Evolutionary conservation across 805 yeast species (phyloP), one percentile per base, ranked within the genome.

Genomic region (Saccharomycopsis lassenensis): DNA sequence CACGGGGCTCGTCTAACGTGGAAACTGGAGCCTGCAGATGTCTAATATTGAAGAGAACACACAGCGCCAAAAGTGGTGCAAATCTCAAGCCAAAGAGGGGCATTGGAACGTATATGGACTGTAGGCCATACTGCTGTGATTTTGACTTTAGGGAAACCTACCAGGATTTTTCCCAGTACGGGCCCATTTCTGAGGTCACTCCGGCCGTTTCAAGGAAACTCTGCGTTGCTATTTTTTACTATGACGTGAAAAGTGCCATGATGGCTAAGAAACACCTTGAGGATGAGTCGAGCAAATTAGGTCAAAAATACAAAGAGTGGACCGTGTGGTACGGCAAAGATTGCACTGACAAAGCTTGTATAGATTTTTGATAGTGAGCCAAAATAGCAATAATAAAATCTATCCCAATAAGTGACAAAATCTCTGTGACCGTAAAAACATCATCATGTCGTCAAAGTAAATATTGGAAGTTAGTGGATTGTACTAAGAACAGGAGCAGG

Each of bases 121-220:
- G 31, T 16, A 25, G 35, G 14, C 39, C 39, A 11, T 31, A 36
- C 19, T 36, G 39, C 24, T 61, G 67, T 0, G 64, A 60, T 3
- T 60, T 80, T 33, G 34, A 33, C 7, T 15, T 38, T 16, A n/a
- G 15, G 7, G 20, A 37, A 37, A 23, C 33, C 15, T 24, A 52
- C 25, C 38, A 49, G 19, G 84, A 78, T 47, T 76, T 82, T 46
- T 52, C 51, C 4, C 48, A 46, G 15, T 77, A 64, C 55, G 93
- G 91, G 0, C 61, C 62, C 2, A 63, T 82, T 3, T 55, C 76
- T 10, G 84, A 77, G 26, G 56, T 79, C 2, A 56, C 70, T 1
- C 81, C 91, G 3, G 68, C 79, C n/a, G 62, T 81, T 4, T 77
- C 86, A 2, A 61, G 75, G 36, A 77, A 69, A 47, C 51, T 79